Evolutionary conservation across 257 asterid species (phyloP).

Genomic region (Thymus quinquecostatus): DNA sequence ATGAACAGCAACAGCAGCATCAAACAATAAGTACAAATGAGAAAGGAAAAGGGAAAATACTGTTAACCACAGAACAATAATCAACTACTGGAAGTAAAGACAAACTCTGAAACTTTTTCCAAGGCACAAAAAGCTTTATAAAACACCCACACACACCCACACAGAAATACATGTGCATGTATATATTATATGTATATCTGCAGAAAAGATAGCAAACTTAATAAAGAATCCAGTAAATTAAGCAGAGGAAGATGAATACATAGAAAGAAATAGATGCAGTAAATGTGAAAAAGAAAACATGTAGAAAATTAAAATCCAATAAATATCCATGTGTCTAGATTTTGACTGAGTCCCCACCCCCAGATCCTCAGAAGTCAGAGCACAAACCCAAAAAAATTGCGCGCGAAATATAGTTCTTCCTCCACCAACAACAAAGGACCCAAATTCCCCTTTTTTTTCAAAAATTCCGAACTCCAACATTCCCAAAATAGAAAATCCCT

Average conservation of each 20-base stretch:
- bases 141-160: background rate
- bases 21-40: slow-evolving; percentile 32
- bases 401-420: slow-evolving; percentile 62
- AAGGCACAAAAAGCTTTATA: slow-evolving; percentile 31
- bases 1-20: slow-evolving; percentile 34
- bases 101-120: slow-evolving; percentile 41
- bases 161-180: background rate
- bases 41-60: slow-evolving; percentile 20
- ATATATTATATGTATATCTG: background rate
- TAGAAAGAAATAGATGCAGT: slow-evolving; percentile 34
- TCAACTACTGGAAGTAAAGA: slow-evolving; percentile 41
- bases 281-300: slow-evolving; percentile 23
- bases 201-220: slow-evolving; percentile 19
- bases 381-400: slow-evolving; percentile 30
- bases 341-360: slow-evolving; percentile 60
- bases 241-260: slow-evolving; percentile 35
- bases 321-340: slow-evolving; percentile 25
- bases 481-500: slow-evolving; percentile 49
- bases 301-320: slow-evolving; percentile 25
- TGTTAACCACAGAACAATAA: slow-evolving; percentile 30
- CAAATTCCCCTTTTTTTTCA: slow-evolving; percentile 5
- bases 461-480: slow-evolving; percentile 26
- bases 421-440: slow-evolving; percentile 37
- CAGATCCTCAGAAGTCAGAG: slow-evolving; percentile 61
- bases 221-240: slow-evolving; percentile 34